Evolutionary conservation across 805 yeast species (phyloP), one percentile per base, ranked within the genome.

Genomic region (Lipomyces lipofer): DNA sequence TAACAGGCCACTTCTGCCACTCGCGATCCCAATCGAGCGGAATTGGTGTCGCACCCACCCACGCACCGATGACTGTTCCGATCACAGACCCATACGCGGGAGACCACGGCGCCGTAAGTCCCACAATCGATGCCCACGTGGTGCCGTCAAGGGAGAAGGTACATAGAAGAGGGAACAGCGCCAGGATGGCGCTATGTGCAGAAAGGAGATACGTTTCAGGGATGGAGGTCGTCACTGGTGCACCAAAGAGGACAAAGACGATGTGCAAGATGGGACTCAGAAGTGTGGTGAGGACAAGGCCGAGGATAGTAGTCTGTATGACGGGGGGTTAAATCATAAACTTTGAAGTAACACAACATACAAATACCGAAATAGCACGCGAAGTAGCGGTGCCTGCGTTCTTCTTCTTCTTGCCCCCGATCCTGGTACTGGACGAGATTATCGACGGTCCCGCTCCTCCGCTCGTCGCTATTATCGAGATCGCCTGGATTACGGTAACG

Each of bases 21-120:
- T 86, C 88, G 64, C 98, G 78, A 68, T 92, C 99, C 99, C 99
- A 92, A 70, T 92, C 99, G 55, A 94, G 75, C 0, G 98, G 97
- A 54, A 94, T 90, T 1, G 96, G 98, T 33, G 88, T 70, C 2
- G 92, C 96, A 13, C 98, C 97, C 0, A 89, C 62, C 98, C 98
- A 92, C 5, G 91, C 82, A 1, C 97, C 96, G 9, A 85, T 36
- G 36, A 75, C 59, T 0, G 75, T 70, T 3, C 80, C 80, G 9
- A 76, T 49, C 4, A 76, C 64, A 2, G 73, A 73, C 30, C 71
- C 65, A 51, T 73, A 76, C n/a, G 73, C 63, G 43, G 56, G 53
- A 63, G 72, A 61, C 70, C 69, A 12, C 68, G 71, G 71, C 1
- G 50, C 46, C 13, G 28, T 8, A 19, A 67, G 60, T 28, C 72